Percentiles rank a stretch among this genome's conserved stretches.
Conservation (phyloP, 441 rosid species). For the Corymbia citriodora region DNA sequence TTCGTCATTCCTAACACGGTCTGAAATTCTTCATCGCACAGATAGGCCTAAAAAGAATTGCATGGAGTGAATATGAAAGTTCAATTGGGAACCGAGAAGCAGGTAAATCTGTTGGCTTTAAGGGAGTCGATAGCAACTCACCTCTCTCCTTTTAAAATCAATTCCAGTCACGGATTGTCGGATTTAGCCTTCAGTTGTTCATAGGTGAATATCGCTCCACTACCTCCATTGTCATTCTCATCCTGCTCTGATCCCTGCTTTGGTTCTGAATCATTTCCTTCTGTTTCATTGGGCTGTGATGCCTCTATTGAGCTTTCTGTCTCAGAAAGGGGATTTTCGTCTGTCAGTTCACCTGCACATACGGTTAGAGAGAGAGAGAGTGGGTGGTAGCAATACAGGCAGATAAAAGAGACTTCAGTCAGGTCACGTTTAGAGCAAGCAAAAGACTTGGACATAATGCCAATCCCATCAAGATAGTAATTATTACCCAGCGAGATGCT, state of each 20-base stretch:
- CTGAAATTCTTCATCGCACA: conserved; percentile 82
- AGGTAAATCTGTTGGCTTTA: not conserved
- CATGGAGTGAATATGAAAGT: not conserved
- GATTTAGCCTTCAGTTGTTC: conserved; percentile 88
- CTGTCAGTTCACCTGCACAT: conserved; percentile 36
- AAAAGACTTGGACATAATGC: not conserved
- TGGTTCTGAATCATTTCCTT: conserved; percentile 33
- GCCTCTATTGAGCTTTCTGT: conserved; percentile 29
- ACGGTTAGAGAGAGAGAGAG: not conserved
- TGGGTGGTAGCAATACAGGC: not conserved
- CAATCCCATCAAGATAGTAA: not conserved
- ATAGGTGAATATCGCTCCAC: conserved; percentile 55
- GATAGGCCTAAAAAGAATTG: conserved; percentile 61
- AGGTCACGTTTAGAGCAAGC: not conserved
- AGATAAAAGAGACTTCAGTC: not conserved
- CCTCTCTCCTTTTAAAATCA: conserved; percentile 83
- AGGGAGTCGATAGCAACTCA: conserved; percentile 14
- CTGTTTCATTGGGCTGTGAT: conserved; percentile 48
- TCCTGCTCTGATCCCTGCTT: conserved; percentile 35
- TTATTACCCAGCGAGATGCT: conserved; percentile 40
- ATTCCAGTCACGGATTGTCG: conserved; percentile 59
- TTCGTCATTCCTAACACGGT: conserved; percentile 58
- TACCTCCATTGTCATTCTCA: conserved; percentile 26
- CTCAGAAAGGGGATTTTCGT: conserved; percentile 26
- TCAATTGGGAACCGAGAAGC: not conserved